Percentiles rank a stretch among this genome's conserved stretches.
phyloP scores from a whole-genome alignment of 2,329 filamentous ascomycete species.

The Tolypocladium amazonense region DNA sequence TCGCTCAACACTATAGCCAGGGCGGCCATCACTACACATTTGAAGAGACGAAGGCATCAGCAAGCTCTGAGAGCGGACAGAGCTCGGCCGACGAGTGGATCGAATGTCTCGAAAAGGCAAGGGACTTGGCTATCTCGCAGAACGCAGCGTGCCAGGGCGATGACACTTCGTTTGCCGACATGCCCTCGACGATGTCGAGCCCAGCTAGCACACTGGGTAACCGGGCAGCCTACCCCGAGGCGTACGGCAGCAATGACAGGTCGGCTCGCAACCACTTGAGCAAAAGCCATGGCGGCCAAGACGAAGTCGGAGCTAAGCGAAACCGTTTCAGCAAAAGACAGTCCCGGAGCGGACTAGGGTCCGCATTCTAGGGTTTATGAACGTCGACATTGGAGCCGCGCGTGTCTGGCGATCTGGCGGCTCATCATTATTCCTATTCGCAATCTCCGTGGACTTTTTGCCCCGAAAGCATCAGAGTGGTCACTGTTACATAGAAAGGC shows the following conservation, averaged over 20 bases:
- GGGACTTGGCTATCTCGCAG: conserved; percentile 72
- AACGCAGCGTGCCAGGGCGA: conserved; percentile 55
- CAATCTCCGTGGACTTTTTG: background rate
- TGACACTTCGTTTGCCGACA: conserved; percentile 57
- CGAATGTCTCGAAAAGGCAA: conserved; percentile 75
- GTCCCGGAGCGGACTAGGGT: conserved; percentile 86
- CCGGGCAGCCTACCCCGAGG: conserved; percentile 39
- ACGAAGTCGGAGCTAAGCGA: conserved; percentile 41
- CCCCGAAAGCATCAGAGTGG: conserved; percentile 2
- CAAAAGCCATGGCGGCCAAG: conserved; percentile 46
- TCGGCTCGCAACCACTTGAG: conserved; percentile 46
- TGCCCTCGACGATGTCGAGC: conserved; percentile 64
- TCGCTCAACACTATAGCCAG: conserved; percentile 37
- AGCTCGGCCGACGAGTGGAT: conserved; percentile 83
- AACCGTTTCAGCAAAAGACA: conserved; percentile 83
- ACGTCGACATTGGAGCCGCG: background rate
- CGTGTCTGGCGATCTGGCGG: background rate
- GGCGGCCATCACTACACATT: conserved; percentile 85
- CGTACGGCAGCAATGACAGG: conserved; percentile 37
- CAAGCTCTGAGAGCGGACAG: conserved; percentile 48
- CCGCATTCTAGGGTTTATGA: conserved; percentile 53
- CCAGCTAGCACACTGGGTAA: conserved; percentile 63
- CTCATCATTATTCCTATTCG: background rate
- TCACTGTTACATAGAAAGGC: conserved; percentile 15
- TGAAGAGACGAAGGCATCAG: conserved; percentile 71